Conservation (phyloP, 495 filamentous ascomycete species). For the Aspergillus mulundensis region DNA sequence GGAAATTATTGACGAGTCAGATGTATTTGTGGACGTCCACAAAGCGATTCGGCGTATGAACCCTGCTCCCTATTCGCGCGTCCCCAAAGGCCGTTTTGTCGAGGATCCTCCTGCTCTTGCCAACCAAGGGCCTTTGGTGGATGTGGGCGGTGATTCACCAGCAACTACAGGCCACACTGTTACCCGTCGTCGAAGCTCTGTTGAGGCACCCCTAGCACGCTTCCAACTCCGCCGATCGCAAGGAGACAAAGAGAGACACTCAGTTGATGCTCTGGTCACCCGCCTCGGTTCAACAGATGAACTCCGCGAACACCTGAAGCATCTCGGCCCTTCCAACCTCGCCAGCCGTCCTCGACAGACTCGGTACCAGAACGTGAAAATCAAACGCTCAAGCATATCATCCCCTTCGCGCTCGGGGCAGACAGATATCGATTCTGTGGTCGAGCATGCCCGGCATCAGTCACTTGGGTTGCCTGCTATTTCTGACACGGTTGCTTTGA, state of each 20-base stretch:
- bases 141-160: constrained; percentile 24
- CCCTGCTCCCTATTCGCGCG: constrained; percentile 59
- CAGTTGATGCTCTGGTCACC: constrained; percentile 29
- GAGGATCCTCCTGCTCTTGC: constrained; percentile 40
- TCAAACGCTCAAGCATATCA: constrained; percentile 62
- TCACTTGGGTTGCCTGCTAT: constrained; percentile 29
- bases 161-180: constrained; percentile 9
- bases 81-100: constrained; percentile 56
- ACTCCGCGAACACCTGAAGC: constrained; percentile 77
- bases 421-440: constrained; percentile 33
- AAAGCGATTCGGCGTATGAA: constrained; percentile 85
- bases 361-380: constrained; percentile 84
- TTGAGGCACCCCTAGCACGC: constrained; percentile 48
- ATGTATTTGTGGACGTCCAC: constrained; percentile 94
- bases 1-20: constrained; percentile 85
- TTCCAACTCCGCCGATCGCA: constrained; percentile 40
- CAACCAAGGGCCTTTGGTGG: constrained; percentile 32
- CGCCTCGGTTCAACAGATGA: constrained; percentile 50
- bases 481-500: constrained; percentile 50
- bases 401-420: constrained; percentile 39
- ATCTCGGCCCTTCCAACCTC: constrained; percentile 88
- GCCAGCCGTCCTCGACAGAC: constrained; percentile 80
- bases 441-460: constrained; percentile 20
- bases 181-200: constrained; percentile 40
- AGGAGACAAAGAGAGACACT: constrained; percentile 24